Evolutionary conservation across 2,329 filamentous ascomycete species (phyloP).

Genomic region (Penicillium sp.): DNA sequence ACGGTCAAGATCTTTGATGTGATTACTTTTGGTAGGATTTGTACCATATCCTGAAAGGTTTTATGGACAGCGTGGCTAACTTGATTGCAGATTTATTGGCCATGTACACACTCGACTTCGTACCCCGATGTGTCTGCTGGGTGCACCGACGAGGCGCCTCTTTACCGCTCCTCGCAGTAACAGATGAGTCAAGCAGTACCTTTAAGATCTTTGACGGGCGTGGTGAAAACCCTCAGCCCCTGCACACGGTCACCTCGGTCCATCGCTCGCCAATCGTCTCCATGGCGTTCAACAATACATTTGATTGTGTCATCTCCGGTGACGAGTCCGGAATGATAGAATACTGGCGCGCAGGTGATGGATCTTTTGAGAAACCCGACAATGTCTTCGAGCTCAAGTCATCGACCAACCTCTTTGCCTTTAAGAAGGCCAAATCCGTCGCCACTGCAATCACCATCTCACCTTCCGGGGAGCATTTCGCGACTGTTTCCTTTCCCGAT

Average conservation of each 20-base stretch:
- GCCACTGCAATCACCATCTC: slow-evolving; percentile 80
- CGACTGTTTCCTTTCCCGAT: slow-evolving; percentile 85
- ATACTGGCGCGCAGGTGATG: slow-evolving; percentile 76
- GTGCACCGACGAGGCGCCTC: slow-evolving; percentile 84
- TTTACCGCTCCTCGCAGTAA: slow-evolving; percentile 76
- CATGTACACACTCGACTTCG: slow-evolving; percentile 71
- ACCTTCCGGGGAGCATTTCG: slow-evolving; percentile 78
- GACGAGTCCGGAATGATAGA: slow-evolving; percentile 92
- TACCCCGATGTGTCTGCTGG: slow-evolving; percentile 81
- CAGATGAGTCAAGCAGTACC: slow-evolving; percentile 63
- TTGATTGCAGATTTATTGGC: slow-evolving; percentile 60
- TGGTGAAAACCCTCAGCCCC: slow-evolving; percentile 67
- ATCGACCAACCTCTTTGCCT: slow-evolving; percentile 89
- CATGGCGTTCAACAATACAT: slow-evolving; percentile 83
- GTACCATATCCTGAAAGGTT: neutral
- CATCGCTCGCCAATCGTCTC: slow-evolving; percentile 75
- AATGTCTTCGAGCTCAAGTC: slow-evolving; percentile 92
- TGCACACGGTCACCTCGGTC: slow-evolving; percentile 72
- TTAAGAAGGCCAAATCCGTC: slow-evolving; percentile 87
- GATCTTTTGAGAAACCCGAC: slow-evolving; percentile 80
- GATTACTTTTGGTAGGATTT: slow-evolving; percentile 62
- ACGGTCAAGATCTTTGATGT: slow-evolving; percentile 55
- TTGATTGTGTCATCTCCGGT: slow-evolving; percentile 83
- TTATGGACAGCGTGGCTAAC: neutral
- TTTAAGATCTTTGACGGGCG: slow-evolving; percentile 86